Base-by-base conservation (phyloP, 768 basidiomycete genomes). In the Collybia sordida region DNA sequence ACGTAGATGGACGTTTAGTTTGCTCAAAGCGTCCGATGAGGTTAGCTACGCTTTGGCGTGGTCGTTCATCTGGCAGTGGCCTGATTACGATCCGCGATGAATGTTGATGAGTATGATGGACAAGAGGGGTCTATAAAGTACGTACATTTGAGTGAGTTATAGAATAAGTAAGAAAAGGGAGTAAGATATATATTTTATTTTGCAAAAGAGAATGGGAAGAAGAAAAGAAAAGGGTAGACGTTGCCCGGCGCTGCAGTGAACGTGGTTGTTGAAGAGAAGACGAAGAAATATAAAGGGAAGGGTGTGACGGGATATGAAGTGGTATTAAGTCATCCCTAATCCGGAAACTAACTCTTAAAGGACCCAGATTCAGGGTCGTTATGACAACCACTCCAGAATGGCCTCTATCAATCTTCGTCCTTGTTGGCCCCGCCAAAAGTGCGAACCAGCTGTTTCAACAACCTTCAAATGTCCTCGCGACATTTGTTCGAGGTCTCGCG, bases 11-110 rank as follows among this genome's bases (percentile, higher is more conserved):
- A 43, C 82, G 81, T 64, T 89, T 92, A 49, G 77, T 83, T 70
- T 89, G 85, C 67, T 93, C 91, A 58, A 93, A 93, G 51, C 87
- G 81, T 45, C 91, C 91, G 61, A 93, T 93, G 70, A 93, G 85
- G 64, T 92, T 93, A 55, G 91, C 91, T 42, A 93, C 91, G 60
- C 86, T 90, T 64, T 81, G 82, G 52, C 91, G 86, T 42, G 90
- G 90, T 63, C 87, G 81, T 25, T 43, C 28, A 43, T 43, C 42
- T 24, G 42, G 28, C 24, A 28, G 17, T 18, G 42, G 42, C 28
- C 42, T 43, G 22, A 43, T 43, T 25, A 27, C 42, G 42, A 43
- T 43, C 42, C 24, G 19, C 28, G 42, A 43, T 22, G 24, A 42
- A 45, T 35, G 47, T 31, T 37, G 41, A 57, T 59, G 55, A 42